Evolutionary conservation across 768 basidiomycete genomes (phyloP), one percentile per base, ranked within the genome.

Genomic region (Kondoa subrosea): DNA sequence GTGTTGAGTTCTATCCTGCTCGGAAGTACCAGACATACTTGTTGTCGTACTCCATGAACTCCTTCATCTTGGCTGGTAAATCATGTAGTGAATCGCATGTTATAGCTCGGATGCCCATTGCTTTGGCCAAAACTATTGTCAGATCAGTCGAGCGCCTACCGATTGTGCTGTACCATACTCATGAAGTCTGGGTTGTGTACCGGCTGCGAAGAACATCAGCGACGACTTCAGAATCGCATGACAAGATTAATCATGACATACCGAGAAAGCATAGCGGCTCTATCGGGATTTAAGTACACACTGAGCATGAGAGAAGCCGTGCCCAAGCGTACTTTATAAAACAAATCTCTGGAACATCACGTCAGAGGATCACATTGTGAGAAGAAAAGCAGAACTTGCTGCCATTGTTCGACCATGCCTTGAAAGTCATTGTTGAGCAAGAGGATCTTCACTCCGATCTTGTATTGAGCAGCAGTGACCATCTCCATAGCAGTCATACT

Each of bases 401-500:
- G 95, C 95, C 93, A 97, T 81, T 99, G 95, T 33, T 89, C 80
- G 15, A 97, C 95, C 95, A 99, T 99, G 66, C 95, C 95, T 66
- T 74, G 74, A 72, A 74, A 74, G 65, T 74, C 72, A 71, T 74
- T 74, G 69, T 75, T 74, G 33, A 73, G 68, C 50, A 73, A 17
- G 29, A 72, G 71, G 56, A 91, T 87, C 79, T 99, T 99, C 75
- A 96, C 90, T 68, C 95, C 93, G 71, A 99, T 95, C 75, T 83
- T 78, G 79, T 83, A 91, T 75, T 92, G 89, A 29, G 88, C 82
- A 2, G 95, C 95, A 0, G 95, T 99, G 27, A 86, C 85, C 64
- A 99, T 85, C 78, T 99, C 95, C 95, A 97, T 99, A 0, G 91
- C 93, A 1, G 95, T 97, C 95, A 97, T 99, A 75, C 15, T n/a